Evolutionary conservation across 139 green algal species (phyloP).

Genomic region (Tetratostichococcus sp.): DNA sequence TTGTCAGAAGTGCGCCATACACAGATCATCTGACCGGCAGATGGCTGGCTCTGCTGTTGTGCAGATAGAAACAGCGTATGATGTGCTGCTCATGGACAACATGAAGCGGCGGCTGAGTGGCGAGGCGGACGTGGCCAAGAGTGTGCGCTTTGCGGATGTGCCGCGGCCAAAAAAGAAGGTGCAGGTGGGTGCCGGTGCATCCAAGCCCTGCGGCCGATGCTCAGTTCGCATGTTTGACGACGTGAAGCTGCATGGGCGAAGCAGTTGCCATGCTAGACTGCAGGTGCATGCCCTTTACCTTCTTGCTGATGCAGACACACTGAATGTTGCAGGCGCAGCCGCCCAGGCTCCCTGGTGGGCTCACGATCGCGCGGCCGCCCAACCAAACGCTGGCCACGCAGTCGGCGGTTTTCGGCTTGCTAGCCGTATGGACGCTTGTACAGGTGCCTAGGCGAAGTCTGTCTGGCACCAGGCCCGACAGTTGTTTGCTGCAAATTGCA

Average conservation of each 20-base stretch:
- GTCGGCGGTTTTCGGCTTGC: constrained; percentile 37
- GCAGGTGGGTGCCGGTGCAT: not conserved
- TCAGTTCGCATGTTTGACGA: too few species aligned
- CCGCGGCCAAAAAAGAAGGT: not conserved
- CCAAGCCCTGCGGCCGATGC: too few species aligned
- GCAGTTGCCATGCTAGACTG: too few species aligned
- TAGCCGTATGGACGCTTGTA: constrained; percentile 48
- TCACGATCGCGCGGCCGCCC: not conserved
- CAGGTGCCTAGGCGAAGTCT: too few species aligned
- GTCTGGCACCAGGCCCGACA: too few species aligned
- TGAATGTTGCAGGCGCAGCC: not conserved
- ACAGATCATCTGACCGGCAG: too few species aligned
- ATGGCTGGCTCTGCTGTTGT: too few species aligned
- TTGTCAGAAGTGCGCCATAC: too few species aligned
- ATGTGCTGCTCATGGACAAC: constrained; percentile 72
- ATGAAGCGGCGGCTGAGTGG: constrained; percentile 66
- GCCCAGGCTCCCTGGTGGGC: not conserved
- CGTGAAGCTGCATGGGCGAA: too few species aligned
- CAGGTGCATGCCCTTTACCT: not conserved
- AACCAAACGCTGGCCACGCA: not conserved
- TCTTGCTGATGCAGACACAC: not conserved
- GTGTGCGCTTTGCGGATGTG: constrained; percentile 49
- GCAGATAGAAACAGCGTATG: constrained; percentile 68
- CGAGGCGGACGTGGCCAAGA: constrained; percentile 22
- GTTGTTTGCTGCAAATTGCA: too few species aligned